Base-by-base conservation (phyloP, 306 rosid species). In the Cicer judaicum region DNA sequence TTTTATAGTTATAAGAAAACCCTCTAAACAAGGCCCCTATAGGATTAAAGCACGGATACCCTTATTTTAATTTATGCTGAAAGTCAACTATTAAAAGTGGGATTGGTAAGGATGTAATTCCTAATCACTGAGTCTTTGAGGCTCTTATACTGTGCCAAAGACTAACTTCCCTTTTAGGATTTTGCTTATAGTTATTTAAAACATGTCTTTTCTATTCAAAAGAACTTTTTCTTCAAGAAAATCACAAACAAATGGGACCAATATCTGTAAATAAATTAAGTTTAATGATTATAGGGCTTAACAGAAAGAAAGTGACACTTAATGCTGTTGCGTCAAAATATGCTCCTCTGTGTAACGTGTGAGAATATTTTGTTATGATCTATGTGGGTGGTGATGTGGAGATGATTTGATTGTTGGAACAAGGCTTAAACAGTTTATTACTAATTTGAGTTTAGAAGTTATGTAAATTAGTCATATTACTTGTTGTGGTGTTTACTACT, bases 291-390 rank as follows among this genome's bases (percentile, higher is more conserved):
- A 16, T 38, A 42, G 55, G 14, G 39, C 41, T 67, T 19, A 57
- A 19, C 54, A 18, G 71, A 60, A 60, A 39, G 70, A 59, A 12
- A 38, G 6, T 8, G 18, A 68, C 36, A 14, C 16, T 57, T 12
- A 39, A 57, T 47, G 75, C 15, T 36, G 47, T 54, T 21, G 15
- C 44, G 77, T 43, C 15, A 15, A 9, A 62, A 48, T 18, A 15
- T 42, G 24, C 43, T 36, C 39, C 19, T 24, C 65, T 43, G 6
- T 55, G 56, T 62, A 52, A 46, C 19, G 62, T 38, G 19, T 18
- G 64, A 46, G 78, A 55, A 66, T 56, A 65, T 55, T 71, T 68
- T 44, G 68, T 79, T 49, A 36, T 72, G 74, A 39, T 38, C 24
- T 72, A 14, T 14, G 29, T 62, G 24, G 48, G 68, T 14, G 13